phyloP scores from a whole-genome alignment of 805 yeast genomes.

The Candida schatavii region DNA sequence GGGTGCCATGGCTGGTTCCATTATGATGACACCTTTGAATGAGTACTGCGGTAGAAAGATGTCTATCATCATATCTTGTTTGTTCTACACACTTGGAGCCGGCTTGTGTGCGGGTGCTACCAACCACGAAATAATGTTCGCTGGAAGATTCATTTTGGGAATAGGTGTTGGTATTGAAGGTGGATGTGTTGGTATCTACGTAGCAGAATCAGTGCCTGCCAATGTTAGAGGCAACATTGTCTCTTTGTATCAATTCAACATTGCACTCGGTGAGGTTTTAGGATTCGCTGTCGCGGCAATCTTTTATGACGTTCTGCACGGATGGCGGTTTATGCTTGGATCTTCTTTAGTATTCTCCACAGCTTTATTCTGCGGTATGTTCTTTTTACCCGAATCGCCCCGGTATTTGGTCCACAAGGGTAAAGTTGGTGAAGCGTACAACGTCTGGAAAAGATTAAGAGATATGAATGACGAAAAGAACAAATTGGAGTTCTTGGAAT shows the following conservation, averaged over 20 bases:
- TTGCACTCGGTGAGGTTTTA: conserved; percentile 64
- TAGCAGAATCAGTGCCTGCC: conserved; percentile 60
- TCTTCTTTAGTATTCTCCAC: conserved; percentile 60
- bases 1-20: conserved; percentile 64
- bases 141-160: conserved; percentile 54
- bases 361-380: conserved; percentile 45
- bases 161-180: conserved; percentile 67
- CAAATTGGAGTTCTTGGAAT: conserved; percentile 55
- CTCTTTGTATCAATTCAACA: conserved; percentile 60
- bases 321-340: conserved; percentile 68
- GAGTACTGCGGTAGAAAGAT: conserved; percentile 54
- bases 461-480: conserved; percentile 40
- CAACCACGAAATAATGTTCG: conserved; percentile 44
- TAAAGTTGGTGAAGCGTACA: conserved; percentile 50
- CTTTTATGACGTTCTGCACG: conserved; percentile 52
- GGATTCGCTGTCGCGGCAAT: conserved; percentile 66
- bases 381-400: conserved; percentile 61
- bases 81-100: conserved; percentile 61
- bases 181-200: conserved; percentile 61
- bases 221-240: conserved; percentile 58
- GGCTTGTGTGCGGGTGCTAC: conserved; percentile 49
- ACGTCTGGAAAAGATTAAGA: conserved; percentile 55
- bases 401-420: conserved; percentile 55
- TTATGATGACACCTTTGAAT: conserved; percentile 57
- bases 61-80: conserved; percentile 54